phyloP scores from a whole-genome alignment of 352 stramenopile species.

The Salisapilia sapeloensis region DNA sequence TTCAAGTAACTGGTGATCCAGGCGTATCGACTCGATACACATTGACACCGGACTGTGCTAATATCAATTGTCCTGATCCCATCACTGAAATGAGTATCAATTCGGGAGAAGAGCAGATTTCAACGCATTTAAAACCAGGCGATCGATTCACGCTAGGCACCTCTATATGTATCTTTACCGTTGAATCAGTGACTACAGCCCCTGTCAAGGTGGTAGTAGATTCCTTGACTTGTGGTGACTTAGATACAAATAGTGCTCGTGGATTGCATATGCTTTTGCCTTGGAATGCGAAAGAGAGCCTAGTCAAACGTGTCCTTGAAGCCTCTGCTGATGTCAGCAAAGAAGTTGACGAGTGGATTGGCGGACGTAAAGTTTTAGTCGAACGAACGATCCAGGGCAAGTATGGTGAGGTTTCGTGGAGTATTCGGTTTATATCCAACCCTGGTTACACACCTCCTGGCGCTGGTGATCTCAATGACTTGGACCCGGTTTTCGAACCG shows the following conservation, averaged over 20 bases:
- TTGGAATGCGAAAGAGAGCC: constrained; percentile 49
- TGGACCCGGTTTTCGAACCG: constrained; percentile 23
- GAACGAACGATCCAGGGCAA: constrained; percentile 84
- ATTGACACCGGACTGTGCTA: constrained; percentile 14
- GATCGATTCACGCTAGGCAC: constrained; percentile 40
- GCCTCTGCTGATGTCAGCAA: constrained; percentile 20
- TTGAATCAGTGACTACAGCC: constrained; percentile 9
- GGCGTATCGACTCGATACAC: constrained; percentile 24
- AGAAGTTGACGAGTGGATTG: constrained; percentile 18
- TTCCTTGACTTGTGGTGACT: constrained; percentile 6
- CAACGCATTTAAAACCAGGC: constrained; percentile 10
- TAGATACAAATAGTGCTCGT: constrained; percentile 6
- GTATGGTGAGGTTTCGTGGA: constrained; percentile 90
- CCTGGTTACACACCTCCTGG: constrained; percentile 75
- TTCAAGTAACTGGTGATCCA: constrained; percentile 68
- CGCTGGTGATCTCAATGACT: constrained; percentile 71
- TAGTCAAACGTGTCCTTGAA: constrained; percentile 32
- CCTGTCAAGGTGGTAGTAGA: constrained; percentile 25
- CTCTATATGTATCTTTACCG: constrained; percentile 31
- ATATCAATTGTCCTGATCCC: constrained; percentile 1
- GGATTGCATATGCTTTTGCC: constrained; percentile 17
- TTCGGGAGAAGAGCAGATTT: constrained; percentile 10
- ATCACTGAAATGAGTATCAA: constrained; percentile 16
- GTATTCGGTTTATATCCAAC: constrained; percentile 89
- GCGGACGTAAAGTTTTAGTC: constrained; percentile 70